Evolutionary conservation across 768 basidiomycete species (phyloP), one percentile per base, ranked within the genome.

Genomic region (Pisolithus microcarpus): DNA sequence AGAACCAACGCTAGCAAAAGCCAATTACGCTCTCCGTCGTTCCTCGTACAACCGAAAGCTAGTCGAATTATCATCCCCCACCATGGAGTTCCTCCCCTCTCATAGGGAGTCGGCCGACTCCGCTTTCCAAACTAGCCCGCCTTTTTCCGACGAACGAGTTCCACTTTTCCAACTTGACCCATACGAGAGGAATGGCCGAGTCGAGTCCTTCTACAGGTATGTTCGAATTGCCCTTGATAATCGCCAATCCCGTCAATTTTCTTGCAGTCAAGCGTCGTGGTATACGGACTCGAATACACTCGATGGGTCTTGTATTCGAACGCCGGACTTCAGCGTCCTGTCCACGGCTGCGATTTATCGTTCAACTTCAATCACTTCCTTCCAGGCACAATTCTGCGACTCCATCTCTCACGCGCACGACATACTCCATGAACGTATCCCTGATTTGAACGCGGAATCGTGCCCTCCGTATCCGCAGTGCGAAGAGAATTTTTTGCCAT

Each of bases 131-230:
- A 15, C 11, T 44, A 4, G 13, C 24, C 43, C 5, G 43, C 43
- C n/a, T 24, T 28, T 19, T 3, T 26, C 24, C 13, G 43, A 44
- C 24, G 15, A 44, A 26, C 43, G 4, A 30, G 30, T 28, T 13
- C 13, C 23, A 16, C 16, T 28, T 24, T n/a, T 15, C 40, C 34
- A 13, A 11, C 13, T 34, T 34, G 13, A 10, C 34, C 34, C 34
- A 15, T 15, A 13, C 11, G 34, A 15, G 34, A 15, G 13, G 13
- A 34, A 4, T 13, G 13, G 13, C 34, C 34, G 34, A 15, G 11
- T 34, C 11, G 34, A 34, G 34, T 66, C 62, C 26, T 37, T 50
- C 15, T 56, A 51, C 52, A 66, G 65, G 65, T 67, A 34, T 8
- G 65, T 50, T 34, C 16, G 16, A n/a, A 13, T 15, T 16, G 1